Conservation (phyloP, 305 asterid species). For the Nicotiana rustica region DNA sequence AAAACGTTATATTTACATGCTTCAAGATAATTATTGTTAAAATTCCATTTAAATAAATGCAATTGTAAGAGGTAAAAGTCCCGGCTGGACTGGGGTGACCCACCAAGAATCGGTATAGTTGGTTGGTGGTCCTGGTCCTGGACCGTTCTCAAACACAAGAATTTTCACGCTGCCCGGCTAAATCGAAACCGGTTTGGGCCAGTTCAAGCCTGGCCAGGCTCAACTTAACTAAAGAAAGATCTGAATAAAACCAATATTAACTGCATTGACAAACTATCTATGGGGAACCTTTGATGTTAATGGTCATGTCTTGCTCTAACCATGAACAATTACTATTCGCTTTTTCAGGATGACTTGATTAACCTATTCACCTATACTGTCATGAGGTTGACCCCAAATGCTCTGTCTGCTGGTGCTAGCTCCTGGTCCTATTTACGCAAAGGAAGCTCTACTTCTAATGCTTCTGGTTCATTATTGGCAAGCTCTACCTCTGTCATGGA, state of each 20-base stretch:
- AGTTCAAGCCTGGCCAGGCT: not conserved
- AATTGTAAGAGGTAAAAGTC: slow-evolving; percentile 21
- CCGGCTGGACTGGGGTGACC: not conserved
- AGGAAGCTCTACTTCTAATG: slow-evolving; percentile 60
- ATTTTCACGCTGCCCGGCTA: not conserved
- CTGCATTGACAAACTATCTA: slow-evolving; percentile 18
- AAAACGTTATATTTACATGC: not conserved
- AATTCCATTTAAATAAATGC: not conserved
- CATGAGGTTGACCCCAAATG: slow-evolving; percentile 85
- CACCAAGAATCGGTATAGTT: no score
- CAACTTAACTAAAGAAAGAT: slow-evolving; percentile 28
- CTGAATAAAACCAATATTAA: not conserved
- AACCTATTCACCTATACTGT: slow-evolving; percentile 84
- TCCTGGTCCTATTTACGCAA: slow-evolving; percentile 76
- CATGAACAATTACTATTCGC: slow-evolving; percentile 28
- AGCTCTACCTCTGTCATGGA: slow-evolving; percentile 57
- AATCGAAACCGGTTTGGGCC: not conserved
- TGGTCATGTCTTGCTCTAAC: slow-evolving; percentile 6
- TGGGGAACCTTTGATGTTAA: not conserved
- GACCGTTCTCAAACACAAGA: not conserved
- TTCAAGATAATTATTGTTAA: not conserved
- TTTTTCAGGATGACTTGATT: slow-evolving; percentile 80
- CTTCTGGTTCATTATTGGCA: slow-evolving; percentile 57
- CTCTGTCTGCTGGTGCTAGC: slow-evolving; percentile 74
- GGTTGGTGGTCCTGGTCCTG: not conserved